Conservation (phyloP, 1,284 basidiomycete species). For the Leccinum huronense region DNA sequence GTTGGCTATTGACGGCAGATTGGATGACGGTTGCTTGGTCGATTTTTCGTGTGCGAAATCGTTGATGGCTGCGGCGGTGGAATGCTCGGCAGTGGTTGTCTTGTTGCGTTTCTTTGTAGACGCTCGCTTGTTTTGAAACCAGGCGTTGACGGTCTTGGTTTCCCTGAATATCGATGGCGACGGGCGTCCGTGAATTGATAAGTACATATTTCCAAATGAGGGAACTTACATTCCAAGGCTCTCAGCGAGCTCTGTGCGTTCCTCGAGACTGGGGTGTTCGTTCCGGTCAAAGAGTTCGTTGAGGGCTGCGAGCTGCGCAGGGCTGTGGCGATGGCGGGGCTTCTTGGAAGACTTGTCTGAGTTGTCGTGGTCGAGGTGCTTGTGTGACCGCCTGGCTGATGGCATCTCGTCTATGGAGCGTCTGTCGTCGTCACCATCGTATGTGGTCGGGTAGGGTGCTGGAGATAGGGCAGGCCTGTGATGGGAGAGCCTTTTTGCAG, state of each 20-base stretch:
- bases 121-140: conserved; percentile 82
- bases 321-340: conserved; percentile 71
- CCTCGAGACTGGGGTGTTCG: conserved; percentile 71
- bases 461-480: conserved; percentile 15
- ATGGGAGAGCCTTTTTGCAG: conserved; percentile 25
- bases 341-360: conserved; percentile 50
- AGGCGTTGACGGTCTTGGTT: conserved; percentile 77
- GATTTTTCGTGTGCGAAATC: conserved; percentile 21
- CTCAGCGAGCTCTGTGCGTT: conserved; percentile 63
- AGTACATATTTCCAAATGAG: conserved; percentile 29
- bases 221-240: conserved; percentile 67
- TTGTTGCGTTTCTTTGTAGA: conserved; percentile 72
- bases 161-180: conserved; percentile 48
- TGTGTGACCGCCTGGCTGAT: conserved; percentile 28
- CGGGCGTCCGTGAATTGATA: conserved; percentile 22
- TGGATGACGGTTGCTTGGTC: conserved; percentile 30
- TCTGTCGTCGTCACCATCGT: conserved; percentile 29
- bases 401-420: conserved; percentile 39
- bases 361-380: conserved; percentile 24
- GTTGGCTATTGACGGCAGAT: conserved; percentile 44
- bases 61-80: conserved; percentile 4
- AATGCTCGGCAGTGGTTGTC: conserved; percentile 25
- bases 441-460: conserved; percentile 10
- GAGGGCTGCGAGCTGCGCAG: conserved; percentile 65
- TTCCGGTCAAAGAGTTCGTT: conserved; percentile 74